These are phyloP conservation scores for Aureobasidium sp. DNA, from an alignment of 2,329 filamentous ascomycete genomes.

Conservation along the genomic window DNA sequence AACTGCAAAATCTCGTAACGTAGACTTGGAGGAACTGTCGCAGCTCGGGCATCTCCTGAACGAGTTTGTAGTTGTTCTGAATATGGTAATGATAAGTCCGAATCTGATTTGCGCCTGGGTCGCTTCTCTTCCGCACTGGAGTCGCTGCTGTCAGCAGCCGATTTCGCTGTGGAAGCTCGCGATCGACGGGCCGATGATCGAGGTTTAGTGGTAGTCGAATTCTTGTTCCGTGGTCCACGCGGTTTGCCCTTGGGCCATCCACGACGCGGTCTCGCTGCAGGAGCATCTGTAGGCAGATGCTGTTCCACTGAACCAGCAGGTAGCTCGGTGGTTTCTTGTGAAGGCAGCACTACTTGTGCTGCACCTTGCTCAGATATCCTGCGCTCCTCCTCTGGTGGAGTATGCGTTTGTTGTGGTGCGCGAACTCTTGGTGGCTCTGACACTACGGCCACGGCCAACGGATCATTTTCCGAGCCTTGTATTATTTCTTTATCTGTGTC, in stretches of 20 bases:
- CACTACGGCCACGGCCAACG: neutral
- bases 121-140: constrained; percentile 5
- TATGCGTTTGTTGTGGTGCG: constrained; percentile 13
- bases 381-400: constrained; percentile 15
- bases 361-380: constrained; percentile 1
- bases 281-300: neutral
- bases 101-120: constrained; percentile 9
- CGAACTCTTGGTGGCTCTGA: neutral
- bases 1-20: constrained; percentile 11
- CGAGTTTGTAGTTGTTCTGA: neutral
- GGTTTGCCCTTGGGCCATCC: constrained; percentile 40
- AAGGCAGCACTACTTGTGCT: constrained; percentile 16
- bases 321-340: constrained; percentile 1
- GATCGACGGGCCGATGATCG: constrained; percentile 20
- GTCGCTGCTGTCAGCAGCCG: constrained; percentile 1
- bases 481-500: neutral
- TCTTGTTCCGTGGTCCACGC: constrained; percentile 24
- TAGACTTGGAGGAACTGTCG: constrained; percentile 11
- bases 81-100: neutral
- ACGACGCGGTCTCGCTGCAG: constrained; percentile 20
- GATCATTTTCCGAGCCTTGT: neutral
- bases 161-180: constrained; percentile 9
- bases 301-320: neutral
- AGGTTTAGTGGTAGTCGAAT: constrained; percentile 40
- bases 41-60: neutral